Evolutionary conservation across 2,329 filamentous ascomycete genomes (phyloP), one percentile per base, ranked within the genome.

Genomic region (Penicillium sp.): DNA sequence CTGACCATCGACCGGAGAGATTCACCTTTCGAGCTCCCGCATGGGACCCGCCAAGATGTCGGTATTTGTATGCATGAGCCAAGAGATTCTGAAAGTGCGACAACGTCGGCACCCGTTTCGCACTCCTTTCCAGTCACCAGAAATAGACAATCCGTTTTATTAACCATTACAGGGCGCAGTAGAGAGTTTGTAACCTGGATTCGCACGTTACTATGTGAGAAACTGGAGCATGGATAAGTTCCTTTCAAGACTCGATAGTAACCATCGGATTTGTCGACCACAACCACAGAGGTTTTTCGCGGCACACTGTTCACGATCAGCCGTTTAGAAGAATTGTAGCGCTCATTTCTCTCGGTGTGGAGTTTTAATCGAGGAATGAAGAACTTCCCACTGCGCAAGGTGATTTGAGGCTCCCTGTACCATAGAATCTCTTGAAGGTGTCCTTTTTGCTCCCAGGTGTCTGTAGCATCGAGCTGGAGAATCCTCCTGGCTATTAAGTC

Each of bases 351-450:
- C 3, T 31, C 29, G 11, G 22, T 13, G 21, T 58, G 56, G 13
- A 61, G 29, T n/a, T 60, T 53, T n/a, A 71, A 39, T n/a, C 73
- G 66, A 9, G 72, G 70, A 26, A 75, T 66, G 19, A 67, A 37
- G 5, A 63, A 29, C 3, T 61, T 56, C 2, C 68, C 71, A 31
- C 67, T 35, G 5, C 64, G 29, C 11, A 73, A 41, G 16, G 59
- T 58, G 2, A 70, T 27, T 47, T 75, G 71, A 1, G 61, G 66
- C 51, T 74, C 71, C 1, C 61, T 60, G 3, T 63, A 66, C 70
- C 71, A 74, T 3, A 72, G 45, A 0, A 72, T 46, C 2, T 56
- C 55, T 22, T 55, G 35, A 2, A 59, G 27, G 27, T 53, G 47
- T 2, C 58, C 57, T 8, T 43, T 39, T 6, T 60, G 58, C 22